Conservation (phyloP, 2,329 filamentous ascomycete genomes). For the Tothia fuscella region DNA sequence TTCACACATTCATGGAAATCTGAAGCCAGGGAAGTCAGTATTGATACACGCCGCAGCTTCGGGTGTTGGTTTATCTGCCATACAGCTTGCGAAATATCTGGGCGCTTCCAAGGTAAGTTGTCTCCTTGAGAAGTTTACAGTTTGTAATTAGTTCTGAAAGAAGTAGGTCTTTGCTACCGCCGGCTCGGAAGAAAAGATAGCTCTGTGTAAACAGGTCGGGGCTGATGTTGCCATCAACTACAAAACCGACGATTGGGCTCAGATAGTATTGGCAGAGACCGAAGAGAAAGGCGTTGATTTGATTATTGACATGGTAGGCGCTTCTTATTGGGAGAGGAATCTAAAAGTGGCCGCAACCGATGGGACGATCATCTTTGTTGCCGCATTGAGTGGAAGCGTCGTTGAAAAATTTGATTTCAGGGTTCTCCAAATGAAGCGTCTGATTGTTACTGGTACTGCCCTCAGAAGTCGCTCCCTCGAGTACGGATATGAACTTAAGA, state of each 20-base stretch:
- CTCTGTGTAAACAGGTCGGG: constrained; percentile 59
- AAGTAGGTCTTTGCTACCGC: constrained; percentile 66
- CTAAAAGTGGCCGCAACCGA: constrained; percentile 64
- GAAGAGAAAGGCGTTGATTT: constrained; percentile 69
- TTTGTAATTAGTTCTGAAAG: too few relatives aligned
- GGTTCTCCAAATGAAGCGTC: constrained; percentile 53
- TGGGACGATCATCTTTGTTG: constrained; percentile 63
- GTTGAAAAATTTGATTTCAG: constrained; percentile 62
- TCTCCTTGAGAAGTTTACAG: too few relatives aligned
- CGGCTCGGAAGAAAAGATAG: constrained; percentile 65
- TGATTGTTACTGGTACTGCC: constrained; percentile 63
- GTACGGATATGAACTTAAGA: constrained; percentile 68
- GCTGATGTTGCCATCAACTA: constrained; percentile 78
- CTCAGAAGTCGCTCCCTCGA: constrained; percentile 65
- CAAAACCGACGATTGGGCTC: constrained; percentile 54
- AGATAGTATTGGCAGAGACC: constrained; percentile 59
- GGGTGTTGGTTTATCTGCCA: constrained; percentile 77
- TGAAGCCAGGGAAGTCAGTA: constrained; percentile 56
- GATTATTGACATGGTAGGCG: constrained; percentile 78
- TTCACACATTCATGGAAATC: constrained; percentile 70
- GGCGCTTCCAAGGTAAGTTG: too few relatives aligned
- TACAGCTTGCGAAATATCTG: constrained; percentile 60
- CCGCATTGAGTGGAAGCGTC: constrained; percentile 57
- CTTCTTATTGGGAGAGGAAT: constrained; percentile 68
- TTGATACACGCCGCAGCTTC: constrained; percentile 91